Percentiles rank a stretch among this genome's conserved stretches.
Conservation (phyloP, 805 yeast genomes). For the Zygoascus ofunaensis region DNA sequence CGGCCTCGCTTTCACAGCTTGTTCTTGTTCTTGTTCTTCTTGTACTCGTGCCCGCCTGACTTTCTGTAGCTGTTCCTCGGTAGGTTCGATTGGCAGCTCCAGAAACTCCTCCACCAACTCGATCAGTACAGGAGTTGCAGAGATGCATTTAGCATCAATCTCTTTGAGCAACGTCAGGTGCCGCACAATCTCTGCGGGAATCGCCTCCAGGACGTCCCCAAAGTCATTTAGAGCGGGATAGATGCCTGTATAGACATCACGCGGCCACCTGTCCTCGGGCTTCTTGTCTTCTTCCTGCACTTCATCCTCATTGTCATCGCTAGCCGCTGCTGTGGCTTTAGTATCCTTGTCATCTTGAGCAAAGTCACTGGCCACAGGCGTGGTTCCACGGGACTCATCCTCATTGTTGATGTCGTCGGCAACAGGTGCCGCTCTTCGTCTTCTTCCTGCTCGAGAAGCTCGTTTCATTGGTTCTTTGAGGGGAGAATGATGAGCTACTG, state of each 20-base stretch:
- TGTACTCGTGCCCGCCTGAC: background rate
- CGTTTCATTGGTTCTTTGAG: background rate
- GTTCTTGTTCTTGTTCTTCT: no score
- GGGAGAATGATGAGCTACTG: background rate
- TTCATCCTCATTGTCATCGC: background rate
- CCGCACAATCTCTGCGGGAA: constrained; percentile 73
- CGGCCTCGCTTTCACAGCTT: no score
- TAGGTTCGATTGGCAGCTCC: constrained; percentile 22
- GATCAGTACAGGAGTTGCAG: constrained; percentile 59
- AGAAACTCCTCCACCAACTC: constrained; percentile 43
- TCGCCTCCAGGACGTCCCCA: constrained; percentile 81
- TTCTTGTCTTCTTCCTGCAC: background rate
- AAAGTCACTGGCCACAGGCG: background rate
- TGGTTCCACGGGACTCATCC: background rate
- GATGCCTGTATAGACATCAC: constrained; percentile 9
- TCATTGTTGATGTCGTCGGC: background rate
- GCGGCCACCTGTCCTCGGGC: background rate
- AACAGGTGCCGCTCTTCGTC: background rate
- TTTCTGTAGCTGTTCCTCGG: constrained; percentile 4
- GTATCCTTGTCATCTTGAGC: background rate
- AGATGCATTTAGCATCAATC: constrained; percentile 87
- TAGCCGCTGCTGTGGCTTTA: background rate
- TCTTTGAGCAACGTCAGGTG: constrained; percentile 85
- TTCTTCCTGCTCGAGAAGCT: background rate
- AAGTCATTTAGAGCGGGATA: constrained; percentile 89